These are phyloP conservation scores for Mimosa bimucronata DNA, from an alignment of 306 rosid genomes.

Conservation along the genomic window DNA sequence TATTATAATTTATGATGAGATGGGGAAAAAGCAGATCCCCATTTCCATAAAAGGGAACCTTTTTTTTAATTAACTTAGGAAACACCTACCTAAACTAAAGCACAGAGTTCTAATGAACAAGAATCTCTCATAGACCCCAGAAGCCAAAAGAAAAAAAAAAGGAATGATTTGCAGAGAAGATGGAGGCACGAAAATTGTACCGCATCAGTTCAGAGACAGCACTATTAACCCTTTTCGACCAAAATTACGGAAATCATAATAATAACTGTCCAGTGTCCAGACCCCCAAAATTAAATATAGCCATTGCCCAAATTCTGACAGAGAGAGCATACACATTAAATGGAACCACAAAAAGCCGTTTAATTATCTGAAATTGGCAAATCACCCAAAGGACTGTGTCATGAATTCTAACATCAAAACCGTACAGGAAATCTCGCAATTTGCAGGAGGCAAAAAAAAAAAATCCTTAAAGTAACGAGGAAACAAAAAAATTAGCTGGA, in stretches of 20 bases:
- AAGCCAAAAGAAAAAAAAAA: slow-evolving; percentile 29
- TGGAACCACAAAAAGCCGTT: slow-evolving; percentile 22
- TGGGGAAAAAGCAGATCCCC: slow-evolving; percentile 82
- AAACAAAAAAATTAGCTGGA: slow-evolving; percentile 26
- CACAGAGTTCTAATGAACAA: slow-evolving; percentile 75
- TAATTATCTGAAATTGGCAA: slow-evolving; percentile 32
- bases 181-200: slow-evolving; percentile 12
- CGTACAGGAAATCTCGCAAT: slow-evolving; percentile 44
- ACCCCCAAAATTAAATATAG: not conserved
- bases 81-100: slow-evolving; percentile 87
- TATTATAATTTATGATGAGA: slow-evolving; percentile 54
- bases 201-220: slow-evolving; percentile 7
- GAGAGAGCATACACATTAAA: slow-evolving; percentile 22
- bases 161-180: slow-evolving; percentile 64
- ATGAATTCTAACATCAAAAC: slow-evolving; percentile 44
- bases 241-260: slow-evolving; percentile 41
- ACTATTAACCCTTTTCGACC: slow-evolving; percentile 42
- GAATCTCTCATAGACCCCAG: slow-evolving; percentile 68
- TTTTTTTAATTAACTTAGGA: slow-evolving; percentile 81
- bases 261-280: slow-evolving; percentile 16
- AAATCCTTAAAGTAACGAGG: slow-evolving; percentile 38
- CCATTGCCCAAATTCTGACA: slow-evolving; percentile 28
- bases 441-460: slow-evolving; percentile 37
- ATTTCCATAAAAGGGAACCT: slow-evolving; percentile 87
- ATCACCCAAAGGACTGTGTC: slow-evolving; percentile 23